Conservation (phyloP, 2,329 filamentous ascomycete genomes). For the Trichoderma brevicompactum region DNA sequence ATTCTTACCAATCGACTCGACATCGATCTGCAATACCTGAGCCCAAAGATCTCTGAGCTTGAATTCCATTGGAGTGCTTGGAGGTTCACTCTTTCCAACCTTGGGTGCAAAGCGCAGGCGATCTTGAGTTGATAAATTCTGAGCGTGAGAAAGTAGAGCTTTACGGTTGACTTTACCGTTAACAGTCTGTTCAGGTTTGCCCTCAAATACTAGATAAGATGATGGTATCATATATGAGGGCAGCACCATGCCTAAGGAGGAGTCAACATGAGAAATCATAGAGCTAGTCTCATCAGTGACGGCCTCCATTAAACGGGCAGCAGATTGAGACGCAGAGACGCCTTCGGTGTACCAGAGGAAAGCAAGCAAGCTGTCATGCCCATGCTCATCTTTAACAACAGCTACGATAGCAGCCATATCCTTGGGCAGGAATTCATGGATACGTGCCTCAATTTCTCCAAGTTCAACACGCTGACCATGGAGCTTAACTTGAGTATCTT, state of each 20-base stretch:
- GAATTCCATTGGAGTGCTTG: conserved; percentile 20
- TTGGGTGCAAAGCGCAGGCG: conserved; percentile 17
- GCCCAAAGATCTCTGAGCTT: conserved; percentile 28
- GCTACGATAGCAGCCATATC: conserved; percentile 25
- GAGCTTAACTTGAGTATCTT: conserved; percentile 28
- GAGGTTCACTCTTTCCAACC: conserved; percentile 22
- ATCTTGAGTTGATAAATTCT: conserved; percentile 14
- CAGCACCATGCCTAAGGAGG: conserved; percentile 20
- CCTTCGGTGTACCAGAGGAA: conserved; percentile 30
- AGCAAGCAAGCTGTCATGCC: conserved; percentile 20
- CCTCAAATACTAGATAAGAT: conserved; percentile 29
- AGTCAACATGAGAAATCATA: conserved; percentile 26
- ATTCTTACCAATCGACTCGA: conserved; percentile 14
- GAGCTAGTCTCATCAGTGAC: conserved; percentile 20
- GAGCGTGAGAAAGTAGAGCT: conserved; percentile 12
- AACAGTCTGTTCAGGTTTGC: conserved; percentile 26
- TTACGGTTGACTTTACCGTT: conserved; percentile 30
- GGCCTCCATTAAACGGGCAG: conserved; percentile 4
- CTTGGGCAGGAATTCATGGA: conserved; percentile 22
- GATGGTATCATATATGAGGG: conserved; percentile 31
- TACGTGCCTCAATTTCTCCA: conserved; percentile 26
- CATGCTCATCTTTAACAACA: conserved; percentile 27
- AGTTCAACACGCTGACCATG: conserved; percentile 29
- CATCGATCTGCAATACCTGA: conserved; percentile 10
- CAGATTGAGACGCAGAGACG: neutral